Evolutionary conservation across 2,329 filamentous ascomycete genomes (phyloP), one percentile per base, ranked within the genome.

Genomic region (Daldinia sp.): DNA sequence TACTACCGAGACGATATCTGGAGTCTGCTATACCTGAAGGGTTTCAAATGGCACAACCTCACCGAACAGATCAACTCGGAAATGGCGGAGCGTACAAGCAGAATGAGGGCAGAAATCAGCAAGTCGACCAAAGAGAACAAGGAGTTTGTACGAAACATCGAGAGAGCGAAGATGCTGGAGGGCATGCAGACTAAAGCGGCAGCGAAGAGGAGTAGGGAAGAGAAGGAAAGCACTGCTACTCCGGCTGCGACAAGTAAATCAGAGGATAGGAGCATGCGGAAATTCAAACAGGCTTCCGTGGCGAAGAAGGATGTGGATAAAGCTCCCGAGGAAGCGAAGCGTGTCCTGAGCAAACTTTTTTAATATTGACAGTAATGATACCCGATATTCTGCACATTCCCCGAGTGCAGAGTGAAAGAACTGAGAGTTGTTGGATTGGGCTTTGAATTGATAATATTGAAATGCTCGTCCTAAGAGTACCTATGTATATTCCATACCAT

Each of bases 1-100:
- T 93, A 91, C 75, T 96, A 94, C 79, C 87, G 91, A 70, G 92
- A 96, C 75, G 92, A 96, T 75, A 84, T 96, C 43, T 96, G 92
- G 92, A 94, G 90, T 71, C 80, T 95, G 66, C 84, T 91, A 63
- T 96, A 96, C 73, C 79, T 96, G 65, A 90, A 87, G 66, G 91
- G 91, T 1, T 94, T 95, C 80, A 95, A 94, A 77, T 96, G 92
- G 92, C 67, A 70, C 66, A 82, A 88, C 71, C 77, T 89, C 66
- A 93, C 90, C 58, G 90, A 92, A 75, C 90, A 94, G 78, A 93
- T 94, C 69, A 84, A 90, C 37, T 85, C 89, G 25, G 92, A 96
- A 80, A 92, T 94, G 74, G 91, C 92, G 4, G 92, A 94, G 77
- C 81, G 92, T 60, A 84, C 88, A 55, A 90, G 88, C 71, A 84